Base-by-base conservation (phyloP, 129 eudicot genomes). In the Flaveria linearis region DNA sequence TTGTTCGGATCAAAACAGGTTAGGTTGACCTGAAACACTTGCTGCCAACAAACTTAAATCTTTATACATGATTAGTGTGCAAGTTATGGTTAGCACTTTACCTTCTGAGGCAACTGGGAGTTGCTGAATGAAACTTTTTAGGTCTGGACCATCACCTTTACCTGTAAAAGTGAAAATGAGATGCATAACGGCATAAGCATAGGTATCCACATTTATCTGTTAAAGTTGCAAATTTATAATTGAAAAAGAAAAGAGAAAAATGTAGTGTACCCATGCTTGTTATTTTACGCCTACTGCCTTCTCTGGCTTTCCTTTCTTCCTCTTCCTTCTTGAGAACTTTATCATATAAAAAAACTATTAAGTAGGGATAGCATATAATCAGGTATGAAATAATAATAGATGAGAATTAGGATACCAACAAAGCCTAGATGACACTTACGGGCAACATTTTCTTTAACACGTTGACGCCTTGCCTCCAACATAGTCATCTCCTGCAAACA, bases 311-410 rank as follows among this genome's bases (percentile, higher is more conserved):
- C 71, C 85, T 87, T 88, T 91, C 92, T 73, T 91, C 96, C 80
- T 94, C 97, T 81, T 94, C 99, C 87, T 89, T 94, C 92, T 91
- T 94, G 62, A 94, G 93, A 86, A 81, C 99, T 94, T 75, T 17
- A 25, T 57, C 71, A 76, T 23, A 23, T 51, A 69, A 73, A 60
- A 67, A 10, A 79, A 26, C 23, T 22, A 63, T 7, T 41, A 22
- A 41, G 65, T 76, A 50, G 45, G 69, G 82, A 15, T 63, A 68
- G 76, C 30, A 49, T 64, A 65, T 25, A 22, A 45, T 39, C 55
- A 71, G 39, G 41, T 65, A 39, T 15, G 46, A 15, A 55, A 68
- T 67, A 50, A n/a, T 18, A 55, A 45, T 3, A 36, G 30, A 64
- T 49, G 55, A 18, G 43, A 52, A 61, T 52, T 18, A 41, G 18